A percentile compares a stretch with the other conserved stretches of the same genome.
These are phyloP conservation scores for Coniochaeta sp. DNA, from an alignment of 2,329 filamentous ascomycete genomes.

Conservation along the genomic window DNA sequence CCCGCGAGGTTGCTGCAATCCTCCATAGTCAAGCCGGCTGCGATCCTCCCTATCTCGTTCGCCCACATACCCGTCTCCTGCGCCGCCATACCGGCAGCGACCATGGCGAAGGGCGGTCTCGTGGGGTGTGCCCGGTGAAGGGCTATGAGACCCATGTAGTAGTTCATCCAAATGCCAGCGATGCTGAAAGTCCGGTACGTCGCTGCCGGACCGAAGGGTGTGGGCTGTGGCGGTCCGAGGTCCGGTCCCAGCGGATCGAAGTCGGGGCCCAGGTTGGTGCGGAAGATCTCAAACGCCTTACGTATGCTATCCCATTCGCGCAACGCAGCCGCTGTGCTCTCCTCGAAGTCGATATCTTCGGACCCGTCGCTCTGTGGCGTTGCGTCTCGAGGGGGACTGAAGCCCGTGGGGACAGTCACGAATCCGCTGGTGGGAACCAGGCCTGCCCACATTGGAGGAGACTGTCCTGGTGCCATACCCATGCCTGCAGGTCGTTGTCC, in stretches of 20 bases:
- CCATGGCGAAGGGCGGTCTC: slow-evolving; percentile 87
- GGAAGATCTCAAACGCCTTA: slow-evolving; percentile 62
- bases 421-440: slow-evolving; percentile 47
- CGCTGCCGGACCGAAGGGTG: slow-evolving; percentile 76
- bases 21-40: slow-evolving; percentile 60
- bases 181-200: slow-evolving; percentile 85
- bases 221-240: slow-evolving; percentile 50
- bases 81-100: slow-evolving; percentile 74
- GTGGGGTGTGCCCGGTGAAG: slow-evolving; percentile 76
- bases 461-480: slow-evolving; percentile 22
- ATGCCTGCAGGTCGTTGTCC: slow-evolving; percentile 12
- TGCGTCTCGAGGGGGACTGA: slow-evolving; percentile 38
- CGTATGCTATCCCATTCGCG: slow-evolving; percentile 73
- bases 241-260: slow-evolving; percentile 72
- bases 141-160: slow-evolving; percentile 77
- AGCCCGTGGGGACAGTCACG: slow-evolving; percentile 45
- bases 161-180: slow-evolving; percentile 79
- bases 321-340: slow-evolving; percentile 61
- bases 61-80: slow-evolving; percentile 64
- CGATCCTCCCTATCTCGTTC: slow-evolving; percentile 71
- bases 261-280: slow-evolving; percentile 59
- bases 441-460: slow-evolving; percentile 43
- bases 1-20: slow-evolving; percentile 44
- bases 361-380: slow-evolving; percentile 34
- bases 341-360: slow-evolving; percentile 53